Evolutionary conservation across 805 yeast genomes (phyloP).

Genomic region (Ogataea nonfermentans): DNA sequence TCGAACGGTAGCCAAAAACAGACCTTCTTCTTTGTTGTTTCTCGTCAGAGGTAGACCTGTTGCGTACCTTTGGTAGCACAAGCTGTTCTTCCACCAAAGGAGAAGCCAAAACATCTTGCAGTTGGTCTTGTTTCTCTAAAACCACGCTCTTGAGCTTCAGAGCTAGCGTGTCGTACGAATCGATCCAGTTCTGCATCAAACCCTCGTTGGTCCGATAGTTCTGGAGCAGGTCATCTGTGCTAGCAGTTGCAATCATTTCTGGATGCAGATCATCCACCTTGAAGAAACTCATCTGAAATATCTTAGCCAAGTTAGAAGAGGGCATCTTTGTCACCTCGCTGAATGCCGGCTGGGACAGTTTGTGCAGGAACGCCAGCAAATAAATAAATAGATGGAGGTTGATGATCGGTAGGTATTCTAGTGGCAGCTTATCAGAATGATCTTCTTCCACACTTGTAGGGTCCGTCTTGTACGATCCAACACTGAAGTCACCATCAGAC

Average conservation of each 20-base stretch:
- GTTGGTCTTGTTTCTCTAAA: slow-evolving; percentile 1
- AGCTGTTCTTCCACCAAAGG: slow-evolving; percentile 21
- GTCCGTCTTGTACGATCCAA: slow-evolving; percentile 9
- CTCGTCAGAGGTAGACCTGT: slow-evolving; percentile 15
- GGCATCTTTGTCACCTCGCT: slow-evolving; percentile 37
- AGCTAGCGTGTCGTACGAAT: slow-evolving; percentile 16
- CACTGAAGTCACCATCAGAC: slow-evolving; percentile 14
- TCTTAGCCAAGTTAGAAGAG: slow-evolving; percentile 36
- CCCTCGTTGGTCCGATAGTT: slow-evolving; percentile 31
- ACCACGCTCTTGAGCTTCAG: slow-evolving; percentile 13
- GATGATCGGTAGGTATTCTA: slow-evolving; percentile 27
- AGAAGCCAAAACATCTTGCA: slow-evolving; percentile 16
- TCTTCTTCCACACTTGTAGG: slow-evolving; percentile 4
- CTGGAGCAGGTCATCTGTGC: slow-evolving; percentile 30
- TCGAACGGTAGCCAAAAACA: slow-evolving; percentile 28
- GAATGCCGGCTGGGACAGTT: slow-evolving; percentile 22
- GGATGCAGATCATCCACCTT: slow-evolving; percentile 31
- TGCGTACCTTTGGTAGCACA: slow-evolving; percentile 15
- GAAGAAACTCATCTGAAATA: slow-evolving; percentile 39
- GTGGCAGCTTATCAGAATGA: slow-evolving; percentile 2
- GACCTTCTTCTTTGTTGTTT: slow-evolving; percentile 27
- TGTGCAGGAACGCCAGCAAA: slow-evolving; percentile 28
- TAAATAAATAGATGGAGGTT: slow-evolving; percentile 34
- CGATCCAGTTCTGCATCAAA: slow-evolving; percentile 30
- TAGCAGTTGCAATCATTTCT: slow-evolving; percentile 15